These are phyloP conservation scores for Cyclospora cayetanensis DNA, from an alignment of 169 alveolate genomes.

Conservation along the genomic window DNA sequence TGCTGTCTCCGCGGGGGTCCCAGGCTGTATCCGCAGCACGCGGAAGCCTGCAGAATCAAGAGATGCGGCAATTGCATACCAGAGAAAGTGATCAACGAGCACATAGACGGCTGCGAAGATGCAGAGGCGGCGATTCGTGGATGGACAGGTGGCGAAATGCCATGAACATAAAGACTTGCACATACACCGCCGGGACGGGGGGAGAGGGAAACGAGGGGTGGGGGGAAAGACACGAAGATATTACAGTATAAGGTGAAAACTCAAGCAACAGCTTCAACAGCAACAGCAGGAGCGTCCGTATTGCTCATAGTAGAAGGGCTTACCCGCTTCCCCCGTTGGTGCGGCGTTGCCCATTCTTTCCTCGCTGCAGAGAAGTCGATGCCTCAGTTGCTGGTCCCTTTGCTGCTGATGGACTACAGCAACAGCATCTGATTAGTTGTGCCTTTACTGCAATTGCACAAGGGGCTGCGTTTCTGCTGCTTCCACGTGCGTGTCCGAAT, in stretches of 20 bases:
- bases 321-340: background rate
- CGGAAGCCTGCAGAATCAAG: slow-evolving; percentile 26
- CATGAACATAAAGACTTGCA: background rate
- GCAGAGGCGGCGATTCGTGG: too few relatives aligned
- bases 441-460: background rate
- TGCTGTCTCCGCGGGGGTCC: slow-evolving; percentile 51
- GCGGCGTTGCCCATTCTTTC: background rate
- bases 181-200: background rate
- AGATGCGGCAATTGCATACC: background rate
- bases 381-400: background rate
- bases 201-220: background rate
- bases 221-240: background rate
- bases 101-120: too few relatives aligned
- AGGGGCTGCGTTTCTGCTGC: background rate
- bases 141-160: too few relatives aligned
- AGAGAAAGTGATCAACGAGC: too few relatives aligned
- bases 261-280: background rate
- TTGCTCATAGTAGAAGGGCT: background rate
- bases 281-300: slow-evolving; percentile 8
- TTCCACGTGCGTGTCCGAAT: too few relatives aligned
- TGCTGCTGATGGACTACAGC: background rate
- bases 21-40: slow-evolving; percentile 24
- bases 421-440: background rate
- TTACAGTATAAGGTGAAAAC: too few relatives aligned
- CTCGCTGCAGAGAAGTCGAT: background rate